phyloP scores from a whole-genome alignment of 2,329 filamentous ascomycete genomes.

The Penicillium carneum region DNA sequence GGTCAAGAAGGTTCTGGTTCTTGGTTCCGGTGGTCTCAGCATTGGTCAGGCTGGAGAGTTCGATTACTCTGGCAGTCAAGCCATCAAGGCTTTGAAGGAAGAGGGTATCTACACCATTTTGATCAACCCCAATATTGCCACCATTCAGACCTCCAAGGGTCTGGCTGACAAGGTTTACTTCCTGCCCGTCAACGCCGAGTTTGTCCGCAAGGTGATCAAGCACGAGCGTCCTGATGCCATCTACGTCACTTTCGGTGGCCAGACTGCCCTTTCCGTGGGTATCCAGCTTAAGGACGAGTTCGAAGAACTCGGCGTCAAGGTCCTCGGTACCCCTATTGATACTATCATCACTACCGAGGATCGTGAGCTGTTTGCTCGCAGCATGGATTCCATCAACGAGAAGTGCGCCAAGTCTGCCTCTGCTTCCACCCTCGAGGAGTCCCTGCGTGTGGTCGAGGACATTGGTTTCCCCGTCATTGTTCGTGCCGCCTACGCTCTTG shows the following conservation, averaged over 20 bases:
- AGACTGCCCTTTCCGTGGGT: conserved; percentile 94
- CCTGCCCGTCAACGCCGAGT: conserved; percentile 93
- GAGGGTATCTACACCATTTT: conserved; percentile 97
- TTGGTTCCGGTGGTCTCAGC: conserved; percentile 92
- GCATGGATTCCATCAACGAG: conserved; percentile 97
- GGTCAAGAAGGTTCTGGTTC: conserved; percentile 92
- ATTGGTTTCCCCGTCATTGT: conserved; percentile 98
- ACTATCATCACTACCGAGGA: conserved; percentile 99
- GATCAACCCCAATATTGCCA: conserved; percentile 99
- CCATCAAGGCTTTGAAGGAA: conserved; percentile 97
- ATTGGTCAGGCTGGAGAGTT: conserved; percentile 99
- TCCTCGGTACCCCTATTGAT: conserved; percentile 93
- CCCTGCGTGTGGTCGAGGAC: conserved; percentile 82
- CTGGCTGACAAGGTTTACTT: conserved; percentile 99
- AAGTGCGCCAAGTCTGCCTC: conserved; percentile 98
- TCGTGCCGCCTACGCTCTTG: conserved; percentile 91
- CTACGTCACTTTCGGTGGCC: conserved; percentile 96
- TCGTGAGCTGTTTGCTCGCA: conserved; percentile 93
- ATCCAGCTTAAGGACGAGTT: conserved; percentile 98
- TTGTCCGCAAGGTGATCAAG: conserved; percentile 95
- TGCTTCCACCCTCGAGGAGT: conserved; percentile 85
- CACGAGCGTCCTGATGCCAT: conserved; percentile 95
- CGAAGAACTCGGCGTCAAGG: conserved; percentile 86
- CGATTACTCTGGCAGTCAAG: conserved; percentile 97
- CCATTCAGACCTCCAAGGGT: conserved; percentile 97